Base-by-base conservation (phyloP, 352 stramenopile species). In the Phytophthora rubi region DNA sequence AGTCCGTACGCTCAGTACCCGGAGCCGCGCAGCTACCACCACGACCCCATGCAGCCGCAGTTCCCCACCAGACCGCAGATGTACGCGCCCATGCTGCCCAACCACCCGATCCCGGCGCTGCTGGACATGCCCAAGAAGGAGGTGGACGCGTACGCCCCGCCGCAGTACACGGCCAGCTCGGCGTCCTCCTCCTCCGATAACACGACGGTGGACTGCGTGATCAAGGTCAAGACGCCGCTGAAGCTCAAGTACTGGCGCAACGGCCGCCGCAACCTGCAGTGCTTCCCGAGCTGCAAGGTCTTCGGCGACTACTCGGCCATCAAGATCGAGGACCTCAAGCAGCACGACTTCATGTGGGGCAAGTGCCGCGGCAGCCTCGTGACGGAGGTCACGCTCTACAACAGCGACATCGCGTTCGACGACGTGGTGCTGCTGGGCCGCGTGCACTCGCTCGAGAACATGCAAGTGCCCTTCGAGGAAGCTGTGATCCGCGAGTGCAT, bases 231-330 rank as follows among this genome's bases (percentile, higher is more conserved):
- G 73, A 94, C 89, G 6, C 77, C 81, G 32, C 69, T 97, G 15
- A 93, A 95, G 66, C 79, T 81, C 74, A 97, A 97, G 77, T 97
- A 97, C 73, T 97, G 89, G 89, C 81, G 90, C 53, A 97, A 97
- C 62, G 90, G 90, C 23, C 86, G 90, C n/a, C 90, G 90, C 58
- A 97, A 97, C 63, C 72, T 97, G 15, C 90, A 97, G 75, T 97
- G 90, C 73, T 97, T 97, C 68, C 90, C 90, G 32, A 88, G 79
- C 6, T 97, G 90, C 70, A 94, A 95, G 62, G 86, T 95, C n/a
- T 96, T 94, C 66, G 90, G 90, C 2, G 90, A 97, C 79, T 97
- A 97, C 76, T 95, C 86, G 53, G 82, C 86, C 23, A 94, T 94
- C 78, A 94, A 94, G 76, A 91, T 96, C 51, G 85, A 96, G 67